Evolutionary conservation across 306 rosid genomes (phyloP).

Genomic region (Ormosia emarginata): DNA sequence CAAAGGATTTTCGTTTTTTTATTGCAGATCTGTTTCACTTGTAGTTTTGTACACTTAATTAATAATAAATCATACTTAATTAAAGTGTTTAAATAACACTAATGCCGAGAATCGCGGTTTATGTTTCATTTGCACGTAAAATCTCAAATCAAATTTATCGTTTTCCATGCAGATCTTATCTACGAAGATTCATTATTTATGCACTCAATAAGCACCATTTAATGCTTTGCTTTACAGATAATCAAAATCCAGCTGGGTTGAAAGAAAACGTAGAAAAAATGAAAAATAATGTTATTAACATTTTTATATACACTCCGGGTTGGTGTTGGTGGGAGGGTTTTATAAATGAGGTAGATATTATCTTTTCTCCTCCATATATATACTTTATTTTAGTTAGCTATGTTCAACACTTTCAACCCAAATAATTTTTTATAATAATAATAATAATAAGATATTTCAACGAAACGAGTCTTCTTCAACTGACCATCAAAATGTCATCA

Average conservation of each 20-base stretch:
- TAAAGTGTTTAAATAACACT: conserved; percentile 44
- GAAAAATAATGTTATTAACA: background rate
- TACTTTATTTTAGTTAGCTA: background rate
- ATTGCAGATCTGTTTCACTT: background rate
- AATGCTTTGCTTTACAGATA: conserved; percentile 25
- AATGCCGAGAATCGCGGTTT: conserved; percentile 66
- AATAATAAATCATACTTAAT: conserved; percentile 3
- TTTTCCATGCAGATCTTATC: conserved; percentile 55
- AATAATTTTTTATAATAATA: background rate
- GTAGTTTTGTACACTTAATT: background rate
- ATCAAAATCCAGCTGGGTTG: conserved; percentile 22
- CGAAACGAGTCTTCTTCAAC: background rate
- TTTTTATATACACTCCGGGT: background rate
- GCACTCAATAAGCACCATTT: background rate
- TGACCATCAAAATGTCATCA: conserved; percentile 20
- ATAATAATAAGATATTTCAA: background rate
- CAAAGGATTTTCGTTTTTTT: background rate
- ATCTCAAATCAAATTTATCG: conserved; percentile 42
- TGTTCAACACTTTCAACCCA: background rate
- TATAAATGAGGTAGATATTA: background rate
- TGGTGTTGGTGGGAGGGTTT: background rate
- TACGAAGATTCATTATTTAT: conserved; percentile 3
- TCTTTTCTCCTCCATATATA: no score
- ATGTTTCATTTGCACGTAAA: conserved; percentile 6
- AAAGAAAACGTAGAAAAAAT: background rate